phyloP scores from a whole-genome alignment of 805 yeast species.

The Pichia heedii region DNA sequence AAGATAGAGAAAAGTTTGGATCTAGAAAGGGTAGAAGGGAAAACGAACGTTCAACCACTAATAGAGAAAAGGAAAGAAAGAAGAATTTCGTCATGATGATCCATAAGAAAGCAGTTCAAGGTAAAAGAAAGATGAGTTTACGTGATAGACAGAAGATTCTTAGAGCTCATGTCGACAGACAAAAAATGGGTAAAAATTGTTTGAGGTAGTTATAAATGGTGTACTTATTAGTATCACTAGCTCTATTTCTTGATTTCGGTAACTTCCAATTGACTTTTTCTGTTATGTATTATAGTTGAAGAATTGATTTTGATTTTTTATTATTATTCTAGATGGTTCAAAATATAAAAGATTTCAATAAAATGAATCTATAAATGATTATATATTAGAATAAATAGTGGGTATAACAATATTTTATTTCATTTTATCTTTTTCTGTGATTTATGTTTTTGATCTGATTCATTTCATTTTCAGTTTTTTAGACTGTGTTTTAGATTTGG shows the following conservation, averaged over 20 bases:
- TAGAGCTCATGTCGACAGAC: slow-evolving; percentile 80
- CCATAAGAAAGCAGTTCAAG: slow-evolving; percentile 89
- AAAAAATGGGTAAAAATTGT: slow-evolving; percentile 47
- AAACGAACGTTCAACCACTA: slow-evolving; percentile 82
- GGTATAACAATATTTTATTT: too few relatives aligned
- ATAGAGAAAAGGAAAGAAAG: slow-evolving; percentile 92
- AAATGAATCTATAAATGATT: too few relatives aligned
- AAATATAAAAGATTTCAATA: too few relatives aligned
- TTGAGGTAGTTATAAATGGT: background rate
- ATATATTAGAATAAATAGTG: too few relatives aligned
- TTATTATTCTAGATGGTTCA: too few relatives aligned
- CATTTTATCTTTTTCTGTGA: too few relatives aligned
- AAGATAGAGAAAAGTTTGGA: slow-evolving; percentile 85
- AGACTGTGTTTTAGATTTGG: background rate
- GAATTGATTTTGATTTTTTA: too few relatives aligned
- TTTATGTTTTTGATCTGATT: background rate
- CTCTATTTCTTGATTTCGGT: too few relatives aligned
- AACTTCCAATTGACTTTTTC: too few relatives aligned
- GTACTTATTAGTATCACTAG: too few relatives aligned
- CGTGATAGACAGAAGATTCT: slow-evolving; percentile 84
- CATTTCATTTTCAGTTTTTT: too few relatives aligned
- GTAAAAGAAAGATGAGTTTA: slow-evolving; percentile 82
- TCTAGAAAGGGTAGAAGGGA: slow-evolving; percentile 75
- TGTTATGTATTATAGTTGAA: too few relatives aligned
- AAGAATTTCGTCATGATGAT: slow-evolving; percentile 99